These are phyloP conservation scores for Apiotrichum gamsii DNA, from an alignment of 1,284 basidiomycete species.

Conservation along the genomic window DNA sequence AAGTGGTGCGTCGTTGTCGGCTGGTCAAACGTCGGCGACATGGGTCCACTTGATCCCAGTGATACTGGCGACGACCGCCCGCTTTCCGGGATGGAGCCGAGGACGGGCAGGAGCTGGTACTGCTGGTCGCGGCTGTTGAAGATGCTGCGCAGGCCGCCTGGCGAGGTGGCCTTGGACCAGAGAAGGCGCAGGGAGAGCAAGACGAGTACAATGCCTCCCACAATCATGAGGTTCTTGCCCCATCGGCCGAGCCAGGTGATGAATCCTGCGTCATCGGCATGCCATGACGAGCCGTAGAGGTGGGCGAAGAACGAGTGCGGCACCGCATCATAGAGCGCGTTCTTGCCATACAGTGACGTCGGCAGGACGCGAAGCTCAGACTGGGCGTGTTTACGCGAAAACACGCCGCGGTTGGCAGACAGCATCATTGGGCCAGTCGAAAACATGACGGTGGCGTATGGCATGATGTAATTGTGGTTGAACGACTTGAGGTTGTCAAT, in stretches of 20 bases:
- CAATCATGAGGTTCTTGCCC: constrained; percentile 78
- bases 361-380: constrained; percentile 78
- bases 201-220: constrained; percentile 66
- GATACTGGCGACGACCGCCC: constrained; percentile 6
- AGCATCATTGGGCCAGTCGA: constrained; percentile 94
- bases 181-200: constrained; percentile 59
- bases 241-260: constrained; percentile 80
- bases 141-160: constrained; percentile 12
- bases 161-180: constrained; percentile 39
- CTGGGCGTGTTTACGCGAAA: constrained; percentile 62
- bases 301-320: constrained; percentile 92
- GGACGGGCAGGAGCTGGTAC: constrained; percentile 15
- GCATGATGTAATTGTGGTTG: constrained; percentile 85
- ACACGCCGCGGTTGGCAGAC: constrained; percentile 77
- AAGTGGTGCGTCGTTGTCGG: constrained; percentile 10
- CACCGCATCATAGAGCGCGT: constrained; percentile 73
- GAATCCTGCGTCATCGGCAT: constrained; percentile 87
- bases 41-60: constrained; percentile 2
- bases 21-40: constrained; percentile 12
- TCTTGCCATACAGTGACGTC: constrained; percentile 93
- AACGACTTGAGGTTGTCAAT: constrained; percentile 90
- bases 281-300: constrained; percentile 96
- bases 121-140: constrained; percentile 6
- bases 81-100: constrained; percentile 1
- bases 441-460: constrained; percentile 99